Evolutionary conservation across 2,329 filamentous ascomycete species (phyloP), one percentile per base, ranked within the genome.

Genomic region (Erysiphe neolycopersici): DNA sequence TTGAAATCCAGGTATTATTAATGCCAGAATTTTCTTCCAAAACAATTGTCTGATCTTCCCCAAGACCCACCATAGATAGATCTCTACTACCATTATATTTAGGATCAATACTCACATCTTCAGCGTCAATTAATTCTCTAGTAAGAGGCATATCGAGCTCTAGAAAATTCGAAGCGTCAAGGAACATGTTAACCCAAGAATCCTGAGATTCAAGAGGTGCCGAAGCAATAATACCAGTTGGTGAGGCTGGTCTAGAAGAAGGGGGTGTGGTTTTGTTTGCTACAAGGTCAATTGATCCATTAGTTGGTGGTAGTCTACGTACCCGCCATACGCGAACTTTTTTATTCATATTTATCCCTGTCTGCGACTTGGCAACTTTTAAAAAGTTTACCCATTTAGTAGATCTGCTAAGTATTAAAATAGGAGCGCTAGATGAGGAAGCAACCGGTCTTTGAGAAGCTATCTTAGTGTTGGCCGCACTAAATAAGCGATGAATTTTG

Each of bases 401-500:
- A 42, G 72, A 73, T 49, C 76, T 71, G 54, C 81, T 89, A 43
- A 77, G 73, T 19, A 83, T 68, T 35, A 87, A 60, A 42, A 71
- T 68, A 5, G 73, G 65, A 14, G 70, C 69, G 44, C 18, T 29
- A 22, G 18, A 13, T 2, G 62, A 68, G 2, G 33, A 11, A 11
- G 74, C 69, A 52, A 76, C 74, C 45, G 78, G 60, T 1, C 66
- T 61, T 52, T 76, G 68, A 33, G 71, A 63, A 41, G 70, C 63
- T 5, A 66, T 63, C 18, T 72, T 60, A 1, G 70, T 68, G 49
- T 66, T 74, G 43, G 66, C 61, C 16, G 68, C 62, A 2, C 71
- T 71, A 57, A 75, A 76, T 1, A 95, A 64, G 50, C 87, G 83
- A 55, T 92, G 74, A 47, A 95, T 66, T 1, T 76, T 82, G 57